A percentile compares a stretch with the other conserved stretches of the same genome.
phyloP scores from a whole-genome alignment of 495 filamentous ascomycete species.

The Penicillium steckii region DNA sequence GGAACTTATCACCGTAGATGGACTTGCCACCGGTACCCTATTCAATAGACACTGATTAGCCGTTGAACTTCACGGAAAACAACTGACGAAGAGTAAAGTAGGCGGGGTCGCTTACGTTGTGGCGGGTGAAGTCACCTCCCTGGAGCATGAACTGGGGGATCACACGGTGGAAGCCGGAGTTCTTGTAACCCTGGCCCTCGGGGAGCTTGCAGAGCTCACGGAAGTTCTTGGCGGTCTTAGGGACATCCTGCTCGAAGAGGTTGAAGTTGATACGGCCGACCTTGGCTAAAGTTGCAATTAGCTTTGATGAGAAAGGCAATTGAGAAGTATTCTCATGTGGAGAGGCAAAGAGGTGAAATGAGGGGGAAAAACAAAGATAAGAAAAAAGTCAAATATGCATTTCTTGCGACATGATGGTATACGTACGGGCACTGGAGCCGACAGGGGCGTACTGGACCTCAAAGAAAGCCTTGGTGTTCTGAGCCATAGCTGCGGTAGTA shows the following conservation, averaged over 20 bases:
- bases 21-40: constrained; percentile 88
- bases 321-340: too few species aligned
- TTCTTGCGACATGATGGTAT: background rate
- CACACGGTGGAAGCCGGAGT: constrained; percentile 88
- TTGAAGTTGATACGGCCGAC: constrained; percentile 82
- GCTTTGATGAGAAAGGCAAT: background rate
- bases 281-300: constrained; percentile 54
- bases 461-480: constrained; percentile 61
- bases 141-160: constrained; percentile 99
- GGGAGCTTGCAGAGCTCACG: constrained; percentile 91
- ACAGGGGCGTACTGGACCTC: constrained; percentile 59
- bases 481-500: constrained; percentile 62
- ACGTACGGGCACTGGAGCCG: constrained; percentile 63
- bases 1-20: constrained; percentile 96
- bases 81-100: too few species aligned
- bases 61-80: background rate
- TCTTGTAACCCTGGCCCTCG: constrained; percentile 88
- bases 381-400: background rate
- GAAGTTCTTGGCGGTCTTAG: constrained; percentile 96
- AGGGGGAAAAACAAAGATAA: background rate
- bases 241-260: constrained; percentile 83
- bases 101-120: constrained; percentile 69
- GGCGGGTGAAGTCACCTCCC: constrained; percentile 95
- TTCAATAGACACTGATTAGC: constrained; percentile 9
- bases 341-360: background rate